These are phyloP conservation scores for Diaporthe destruens DNA, from an alignment of 2,329 filamentous ascomycete species.

Conservation along the genomic window DNA sequence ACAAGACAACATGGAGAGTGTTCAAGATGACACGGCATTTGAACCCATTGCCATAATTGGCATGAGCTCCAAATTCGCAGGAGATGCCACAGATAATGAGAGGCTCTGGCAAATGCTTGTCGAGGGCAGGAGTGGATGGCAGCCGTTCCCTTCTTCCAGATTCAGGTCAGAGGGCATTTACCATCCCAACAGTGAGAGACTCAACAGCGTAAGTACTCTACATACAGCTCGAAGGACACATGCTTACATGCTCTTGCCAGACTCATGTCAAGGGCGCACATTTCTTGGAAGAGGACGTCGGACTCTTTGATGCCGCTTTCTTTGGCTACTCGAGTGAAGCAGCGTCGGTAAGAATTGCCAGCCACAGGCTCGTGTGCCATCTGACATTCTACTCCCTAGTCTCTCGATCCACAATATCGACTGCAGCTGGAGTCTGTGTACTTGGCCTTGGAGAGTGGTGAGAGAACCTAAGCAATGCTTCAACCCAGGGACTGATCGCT, in stretches of 20 bases:
- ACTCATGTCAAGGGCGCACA: conserved; percentile 1
- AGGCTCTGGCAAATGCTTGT: conserved; percentile 49
- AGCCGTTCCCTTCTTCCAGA: background rate
- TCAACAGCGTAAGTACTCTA: no score
- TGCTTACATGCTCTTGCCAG: no score
- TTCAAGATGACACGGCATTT: no score
- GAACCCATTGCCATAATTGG: conserved; percentile 22
- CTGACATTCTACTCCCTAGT: no score
- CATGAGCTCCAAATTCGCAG: conserved; percentile 53
- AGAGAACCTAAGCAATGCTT: no score
- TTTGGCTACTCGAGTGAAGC: conserved; percentile 11
- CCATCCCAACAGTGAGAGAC: background rate
- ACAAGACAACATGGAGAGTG: no score
- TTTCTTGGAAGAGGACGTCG: background rate
- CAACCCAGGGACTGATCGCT: no score
- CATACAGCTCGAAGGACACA: no score
- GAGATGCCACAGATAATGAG: conserved; percentile 49
- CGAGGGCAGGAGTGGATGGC: background rate
- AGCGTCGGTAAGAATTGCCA: no score
- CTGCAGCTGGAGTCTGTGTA: conserved; percentile 27
- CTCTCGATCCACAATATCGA: conserved; percentile 18
- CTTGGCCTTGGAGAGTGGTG: conserved; percentile 29
- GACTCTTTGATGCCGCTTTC: conserved; percentile 25
- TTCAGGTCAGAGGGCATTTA: background rate
- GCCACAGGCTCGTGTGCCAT: no score